Base-by-base conservation (phyloP, 345 rosid species). In the Leavenworthia alabamica region DNA sequence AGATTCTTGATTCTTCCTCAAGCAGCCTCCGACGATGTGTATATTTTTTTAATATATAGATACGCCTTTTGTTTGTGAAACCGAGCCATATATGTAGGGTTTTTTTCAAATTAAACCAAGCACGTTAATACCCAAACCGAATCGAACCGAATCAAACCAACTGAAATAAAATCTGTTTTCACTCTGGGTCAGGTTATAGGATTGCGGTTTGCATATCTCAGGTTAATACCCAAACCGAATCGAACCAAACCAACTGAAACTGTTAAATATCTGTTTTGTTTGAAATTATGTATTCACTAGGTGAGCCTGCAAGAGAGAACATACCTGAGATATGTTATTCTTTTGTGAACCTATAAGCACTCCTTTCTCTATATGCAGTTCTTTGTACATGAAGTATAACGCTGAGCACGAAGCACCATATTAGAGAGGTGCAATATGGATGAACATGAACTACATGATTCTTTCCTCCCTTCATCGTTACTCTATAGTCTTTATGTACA, bases 371-470 rank as follows among this genome's bases (percentile, higher is more conserved):
- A 27, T 22, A 8, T 27, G 28, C 76, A 93, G 96, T 72, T 81
- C 96, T 51, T 19, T 89, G 73, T 87, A 89, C 82, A 93, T 89
- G 97, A 83, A 83, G 75, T 84, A 80, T 73, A 93, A 89, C 73
- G 81, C 90, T 6, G 86, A 93, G 75, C 89, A 85, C 16, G 88
- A 93, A 33, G 83, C 97, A 54, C 97, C 97, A 4, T 93, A 93
- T 56, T 93, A 97, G 99, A 85, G 97, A 76, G 96, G 97, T 51
- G 88, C 96, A 11, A 78, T 87, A 66, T 89, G 97, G 96, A 82
- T 87, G 85, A 93, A 89, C 80, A 71, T 93, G 82, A 93, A 89
- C 70, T 93, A 87, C 78, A 62, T 84, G 88, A 82, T 86, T 64
- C 89, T 93, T 56, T 83, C 96, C 48, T 81, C 99, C 8, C 85